Conservation (phyloP, 129 eudicot species). For the Tagetes erecta region DNA sequence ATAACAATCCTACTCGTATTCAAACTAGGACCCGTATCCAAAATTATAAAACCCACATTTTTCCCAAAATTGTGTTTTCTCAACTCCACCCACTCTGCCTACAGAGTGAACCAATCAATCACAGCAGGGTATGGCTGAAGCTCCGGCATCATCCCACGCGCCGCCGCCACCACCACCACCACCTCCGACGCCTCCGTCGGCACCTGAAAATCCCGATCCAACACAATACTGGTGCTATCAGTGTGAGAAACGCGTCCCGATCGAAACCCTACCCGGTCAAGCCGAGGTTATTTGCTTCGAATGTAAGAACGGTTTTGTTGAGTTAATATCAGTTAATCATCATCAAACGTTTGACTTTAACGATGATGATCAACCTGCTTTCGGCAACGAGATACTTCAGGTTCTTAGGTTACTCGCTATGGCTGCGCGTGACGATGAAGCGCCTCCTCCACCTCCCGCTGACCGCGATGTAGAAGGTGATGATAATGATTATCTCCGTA, state of each 20-base stretch:
- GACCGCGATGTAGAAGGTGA: conserved; percentile 30
- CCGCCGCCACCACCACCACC: conserved; percentile 30
- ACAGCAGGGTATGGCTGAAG: conserved; percentile 13
- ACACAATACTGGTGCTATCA: conserved; percentile 85
- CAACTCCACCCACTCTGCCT: conserved; percentile 10
- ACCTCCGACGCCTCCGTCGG: conserved; percentile 26
- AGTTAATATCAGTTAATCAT: conserved; percentile 43
- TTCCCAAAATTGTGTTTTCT: conserved; percentile 3
- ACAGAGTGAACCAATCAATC: neutral
- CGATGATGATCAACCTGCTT: conserved; percentile 43
- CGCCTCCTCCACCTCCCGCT: conserved; percentile 64
- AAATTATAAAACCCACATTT: neutral
- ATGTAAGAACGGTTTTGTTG: conserved; percentile 85
- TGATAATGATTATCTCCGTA: conserved; percentile 59
- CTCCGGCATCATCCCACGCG: conserved; percentile 25
- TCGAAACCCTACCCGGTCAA: conserved; percentile 68
- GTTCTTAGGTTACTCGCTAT: conserved; percentile 69
- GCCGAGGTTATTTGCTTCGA: conserved; percentile 64
- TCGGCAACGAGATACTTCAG: conserved; percentile 61
- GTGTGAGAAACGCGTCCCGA: conserved; percentile 72
- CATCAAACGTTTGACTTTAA: conserved; percentile 26
- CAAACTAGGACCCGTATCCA: neutral
- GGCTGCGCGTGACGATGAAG: conserved; percentile 69
- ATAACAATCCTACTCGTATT: neutral
- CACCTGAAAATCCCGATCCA: neutral